These are phyloP conservation scores for Chlorella variabilis DNA, from an alignment of 163 green algal species.

Conservation along the genomic window DNA sequence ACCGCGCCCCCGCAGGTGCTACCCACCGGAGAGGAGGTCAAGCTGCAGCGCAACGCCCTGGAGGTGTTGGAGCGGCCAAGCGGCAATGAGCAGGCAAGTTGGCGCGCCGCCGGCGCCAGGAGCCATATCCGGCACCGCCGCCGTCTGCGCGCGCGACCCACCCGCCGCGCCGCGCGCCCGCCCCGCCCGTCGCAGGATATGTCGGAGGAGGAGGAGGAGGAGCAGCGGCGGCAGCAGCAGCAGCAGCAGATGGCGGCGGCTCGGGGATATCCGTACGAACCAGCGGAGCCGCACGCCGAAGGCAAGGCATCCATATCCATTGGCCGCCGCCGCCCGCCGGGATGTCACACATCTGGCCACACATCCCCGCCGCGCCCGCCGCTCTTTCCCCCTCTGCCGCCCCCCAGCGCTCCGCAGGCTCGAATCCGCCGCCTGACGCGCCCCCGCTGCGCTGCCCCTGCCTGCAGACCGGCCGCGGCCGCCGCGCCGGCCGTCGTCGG, in stretches of 20 bases:
- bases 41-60: slow-evolving; percentile 72
- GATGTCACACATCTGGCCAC: neutral
- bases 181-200: slow-evolving; percentile 42
- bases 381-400: neutral
- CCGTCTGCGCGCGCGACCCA: too few species aligned
- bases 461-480: slow-evolving; percentile 10
- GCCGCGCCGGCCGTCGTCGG: slow-evolving; percentile 5
- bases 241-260: neutral
- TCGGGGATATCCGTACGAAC: neutral
- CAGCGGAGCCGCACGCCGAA: slow-evolving; percentile 14
- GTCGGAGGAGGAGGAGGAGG: slow-evolving; percentile 51
- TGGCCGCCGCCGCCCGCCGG: neutral
- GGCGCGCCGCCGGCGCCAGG: too few species aligned
- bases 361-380: neutral
- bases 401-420: neutral
- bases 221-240: slow-evolving; percentile 27
- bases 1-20: slow-evolving; percentile 50
- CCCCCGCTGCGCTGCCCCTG: too few species aligned
- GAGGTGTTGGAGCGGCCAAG: slow-evolving; percentile 59
- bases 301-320: neutral
- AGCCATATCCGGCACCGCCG: neutral
- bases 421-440: too few species aligned
- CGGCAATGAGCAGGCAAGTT: slow-evolving; percentile 50
- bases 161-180: too few species aligned
- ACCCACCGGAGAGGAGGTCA: slow-evolving; percentile 60